Base-by-base conservation (phyloP, 495 filamentous ascomycete species). In the Lepidopterella palustris region DNA sequence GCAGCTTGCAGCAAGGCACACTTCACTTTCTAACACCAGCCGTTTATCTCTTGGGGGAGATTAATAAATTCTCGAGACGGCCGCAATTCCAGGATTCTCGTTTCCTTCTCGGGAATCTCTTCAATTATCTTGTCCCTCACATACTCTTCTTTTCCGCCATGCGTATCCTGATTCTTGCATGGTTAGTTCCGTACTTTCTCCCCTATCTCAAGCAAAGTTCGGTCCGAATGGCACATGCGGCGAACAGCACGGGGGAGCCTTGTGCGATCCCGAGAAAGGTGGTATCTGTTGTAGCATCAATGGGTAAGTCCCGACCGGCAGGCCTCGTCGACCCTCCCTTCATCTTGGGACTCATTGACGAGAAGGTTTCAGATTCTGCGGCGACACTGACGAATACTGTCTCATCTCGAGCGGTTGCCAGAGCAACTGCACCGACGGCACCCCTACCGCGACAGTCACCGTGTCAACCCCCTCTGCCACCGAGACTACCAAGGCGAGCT, bases 241-340 rank as follows among this genome's bases (percentile, higher is more conserved):
- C 10, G 9, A 25, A 23, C 49, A 53, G 24, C 28, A 53, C 24
- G 49, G 49, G 18, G 49, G 49, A 23, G 49, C 49, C 26, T 28
- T 53, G 18, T 53, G 49, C 49, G 49, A 53, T 28, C 49, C 49
- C n/a, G 49, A 23, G 49, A 53, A 53, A 25, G 49, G 49, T 53
- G 49, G 49, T 18, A 28, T 53, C 10, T 53, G 49, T 28, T 53
- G 49, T 28, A 53, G 49, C 24, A 53, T 53, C 24, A 53, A 25
- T 18, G 49, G 49, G 49, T 53, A 28, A 23, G 49, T 53, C 25
- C 18, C 10, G 24, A 5, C 49, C n/a, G 18, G 9, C n/a, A 13
- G 49, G 10, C 10, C 18, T 13, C n/a, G 25, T 28, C 10, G 24
- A 28, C 10, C 26, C 13, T 25, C 15, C 32, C 32, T 39, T 39